Evolutionary conservation across 805 yeast species (phyloP), one percentile per base, ranked within the genome.

Genomic region (Lipomyces yamanashiensis): DNA sequence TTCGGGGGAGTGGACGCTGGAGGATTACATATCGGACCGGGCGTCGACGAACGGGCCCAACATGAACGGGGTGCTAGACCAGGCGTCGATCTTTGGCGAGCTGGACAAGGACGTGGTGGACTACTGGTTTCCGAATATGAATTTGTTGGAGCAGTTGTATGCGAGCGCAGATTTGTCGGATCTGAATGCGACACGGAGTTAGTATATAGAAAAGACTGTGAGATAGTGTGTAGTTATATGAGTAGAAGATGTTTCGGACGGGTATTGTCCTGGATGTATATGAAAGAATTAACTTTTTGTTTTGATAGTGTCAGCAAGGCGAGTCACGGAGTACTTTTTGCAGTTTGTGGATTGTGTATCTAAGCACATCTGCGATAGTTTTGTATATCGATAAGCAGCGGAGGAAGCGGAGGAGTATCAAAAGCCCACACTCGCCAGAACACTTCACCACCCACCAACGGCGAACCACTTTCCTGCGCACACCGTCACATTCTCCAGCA

Each of bases 51-150:
- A 58, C 15, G 52, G 51, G 40, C 61, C 49, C 21, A 44, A 13
- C 9, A 28, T 58, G 47, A 39, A 59, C n/a, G 67, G 72, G 39
- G 67, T 70, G 39, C 54, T 67, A 48, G 68, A 64, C 17, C 72
- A 71, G 51, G 66, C 70, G 19, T 67, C 66, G 5, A 39, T 71
- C 28, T 70, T 70, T 57, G 71, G 70, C 8, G 73, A 70, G 45
- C 39, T 68, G 39, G 73, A 71, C 43, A 59, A 63, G 33, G 65
- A 65, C 34, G 69, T 59, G 19, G 67, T 67, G 39, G 72, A 70
- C 56, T 68, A 54, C 41, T 70, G 73, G 73, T 68, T 71, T 51
- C 70, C 71, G 34, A 56, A 54, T 21, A 64, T 64, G 59, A 45
- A 47, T 19, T 23, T 44, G 51, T 28, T 64, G 40, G 67, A 61